A percentile compares a stretch with the other conserved stretches of the same genome.
Evolutionary conservation across 306 rosid species (phyloP).

Genomic region (Lithocarpus polystachyus): DNA sequence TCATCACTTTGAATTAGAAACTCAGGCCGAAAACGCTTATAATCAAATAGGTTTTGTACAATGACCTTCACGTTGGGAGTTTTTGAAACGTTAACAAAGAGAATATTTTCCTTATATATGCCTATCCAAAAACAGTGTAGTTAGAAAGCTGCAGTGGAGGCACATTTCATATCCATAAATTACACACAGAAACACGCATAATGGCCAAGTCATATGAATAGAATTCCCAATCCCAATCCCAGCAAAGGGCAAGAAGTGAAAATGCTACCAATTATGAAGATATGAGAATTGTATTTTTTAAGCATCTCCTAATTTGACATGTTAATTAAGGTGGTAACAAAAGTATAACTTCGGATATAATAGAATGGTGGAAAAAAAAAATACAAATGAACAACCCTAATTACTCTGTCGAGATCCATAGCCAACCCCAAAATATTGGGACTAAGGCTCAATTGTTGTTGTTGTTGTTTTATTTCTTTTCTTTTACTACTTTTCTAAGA

Average conservation of each 20-base stretch:
- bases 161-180: not conserved
- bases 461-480: not conserved
- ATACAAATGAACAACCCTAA: too few species aligned
- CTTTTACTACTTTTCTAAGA: not conserved
- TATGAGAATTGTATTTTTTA: not conserved
- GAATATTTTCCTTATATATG: conserved; percentile 42
- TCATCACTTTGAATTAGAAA: conserved; percentile 37
- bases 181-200: not conserved
- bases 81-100: conserved; percentile 39
- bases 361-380: too few species aligned
- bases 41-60: conserved; percentile 36
- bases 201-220: not conserved
- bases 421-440: too few species aligned
- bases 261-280: not conserved
- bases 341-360: too few species aligned
- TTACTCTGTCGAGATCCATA: too few species aligned
- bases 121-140: conserved; percentile 24
- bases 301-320: too few species aligned
- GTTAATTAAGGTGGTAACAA: too few species aligned
- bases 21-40: conserved; percentile 17
- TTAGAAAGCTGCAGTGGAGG: conserved; percentile 14
- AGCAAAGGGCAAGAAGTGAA: not conserved
- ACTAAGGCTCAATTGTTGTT: too few species aligned
- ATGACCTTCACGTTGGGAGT: conserved; percentile 37
- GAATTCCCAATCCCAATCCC: not conserved